Evolutionary conservation across 768 basidiomycete genomes (phyloP), one percentile per base, ranked within the genome.

Genomic region (Tricholoma flavovirens): DNA sequence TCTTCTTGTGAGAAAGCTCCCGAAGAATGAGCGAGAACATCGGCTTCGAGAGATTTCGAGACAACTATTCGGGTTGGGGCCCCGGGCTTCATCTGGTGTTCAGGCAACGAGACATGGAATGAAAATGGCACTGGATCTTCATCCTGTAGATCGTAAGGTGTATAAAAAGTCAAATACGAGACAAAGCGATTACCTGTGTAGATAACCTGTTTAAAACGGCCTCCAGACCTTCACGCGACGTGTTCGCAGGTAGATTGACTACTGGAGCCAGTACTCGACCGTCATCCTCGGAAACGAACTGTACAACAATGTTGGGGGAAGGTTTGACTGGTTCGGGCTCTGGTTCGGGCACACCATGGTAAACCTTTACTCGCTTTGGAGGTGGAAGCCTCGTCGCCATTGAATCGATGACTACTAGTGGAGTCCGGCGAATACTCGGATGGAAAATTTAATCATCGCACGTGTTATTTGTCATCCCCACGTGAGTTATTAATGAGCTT

Each of bases 61-160:
- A 97, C 87, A 49, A 87, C 87, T 51, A 96, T 81, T 60, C 90
- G 82, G 3, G 91, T 87, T 2, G 91, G 87, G 45, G 75, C 75
- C 51, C 77, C 78, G n/a, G 77, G 75, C 15, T 72, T 69, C 5
- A 70, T 72, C 56, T 75, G 74, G 51, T 80, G 73, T 24, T 81
- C 80, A 2, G 90, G 88, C 14, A 93, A 69, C 14, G 80, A 74
- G 11, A 98, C 84, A 72, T 96, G 88, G 72, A 98, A 97, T 33
- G 88, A 77, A 67, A 93, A 98, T 5, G 96, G 94, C 15, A 93
- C 84, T 45, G 93, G 92, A 62, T 97, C 94, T 62, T 93, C 92
- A 54, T 84, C 81, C 85, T 88, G 52, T 54, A 60, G 46, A 52
- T 57, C 19, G 9, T 17, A 55, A 15, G 36, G 22, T 5, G n/a